These are phyloP conservation scores for Leucosporidium creatinivorum DNA, from an alignment of 768 basidiomycete species.

Conservation along the genomic window DNA sequence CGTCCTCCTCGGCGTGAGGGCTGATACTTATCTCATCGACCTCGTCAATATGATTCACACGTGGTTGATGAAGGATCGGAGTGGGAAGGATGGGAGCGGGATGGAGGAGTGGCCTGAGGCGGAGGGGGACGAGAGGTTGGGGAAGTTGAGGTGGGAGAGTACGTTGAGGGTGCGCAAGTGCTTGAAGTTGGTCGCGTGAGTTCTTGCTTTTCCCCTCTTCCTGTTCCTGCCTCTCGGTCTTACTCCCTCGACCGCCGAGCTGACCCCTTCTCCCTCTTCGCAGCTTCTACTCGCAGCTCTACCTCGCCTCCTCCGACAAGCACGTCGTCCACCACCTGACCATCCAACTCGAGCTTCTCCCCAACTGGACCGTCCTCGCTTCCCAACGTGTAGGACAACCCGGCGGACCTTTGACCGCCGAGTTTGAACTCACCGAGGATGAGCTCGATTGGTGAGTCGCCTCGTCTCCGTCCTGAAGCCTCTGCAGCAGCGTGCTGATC, in stretches of 20 bases:
- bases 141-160: conserved; percentile 17
- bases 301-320: conserved; percentile 25
- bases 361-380: conserved; percentile 16
- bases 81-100: conserved; percentile 2
- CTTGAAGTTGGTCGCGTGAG: conserved; percentile 18
- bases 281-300: conserved; percentile 32
- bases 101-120: too few species aligned
- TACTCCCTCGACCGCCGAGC: too few species aligned
- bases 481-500: too few species aligned
- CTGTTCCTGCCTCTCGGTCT: too few species aligned
- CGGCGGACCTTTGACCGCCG: conserved; percentile 4
- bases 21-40: conserved; percentile 26
- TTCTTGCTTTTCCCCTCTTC: background rate
- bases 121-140: conserved; percentile 10
- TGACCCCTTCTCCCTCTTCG: background rate
- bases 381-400: conserved; percentile 4
- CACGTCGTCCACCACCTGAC: conserved; percentile 31
- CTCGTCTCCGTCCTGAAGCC: too few species aligned
- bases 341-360: conserved; percentile 25
- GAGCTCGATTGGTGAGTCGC: conserved; percentile 27
- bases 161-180: conserved; percentile 27
- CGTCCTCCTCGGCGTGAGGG: conserved; percentile 23
- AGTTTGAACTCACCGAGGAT: conserved; percentile 18
- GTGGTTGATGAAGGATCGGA: conserved; percentile 15
- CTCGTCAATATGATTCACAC: conserved; percentile 24